Evolutionary conservation across 192 early-diverging fungal species (phyloP).

Genomic region (Coemansia sp.): DNA sequence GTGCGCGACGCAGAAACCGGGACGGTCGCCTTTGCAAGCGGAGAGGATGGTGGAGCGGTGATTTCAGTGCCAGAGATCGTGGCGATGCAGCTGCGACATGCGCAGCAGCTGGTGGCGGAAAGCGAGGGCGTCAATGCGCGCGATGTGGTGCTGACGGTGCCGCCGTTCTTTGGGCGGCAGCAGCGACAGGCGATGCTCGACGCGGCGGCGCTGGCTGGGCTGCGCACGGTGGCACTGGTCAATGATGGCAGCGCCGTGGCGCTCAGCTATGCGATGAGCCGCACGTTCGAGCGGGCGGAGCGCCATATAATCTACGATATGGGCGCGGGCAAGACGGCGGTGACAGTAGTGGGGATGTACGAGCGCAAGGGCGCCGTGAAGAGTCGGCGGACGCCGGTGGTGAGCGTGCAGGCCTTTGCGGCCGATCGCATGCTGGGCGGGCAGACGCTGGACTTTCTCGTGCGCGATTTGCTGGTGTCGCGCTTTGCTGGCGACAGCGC

Average conservation of each 20-base stretch:
- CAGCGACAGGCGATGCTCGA: conserved; percentile 93
- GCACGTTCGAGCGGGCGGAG: conserved; percentile 62
- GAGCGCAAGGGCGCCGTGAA: conserved; percentile 48
- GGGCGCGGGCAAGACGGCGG: conserved; percentile 94
- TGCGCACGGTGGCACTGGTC: conserved; percentile 79
- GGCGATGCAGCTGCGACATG: conserved; percentile 89
- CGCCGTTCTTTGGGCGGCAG: conserved; percentile 84
- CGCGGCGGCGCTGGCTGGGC: conserved; percentile 85
- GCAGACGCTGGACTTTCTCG: conserved; percentile 76
- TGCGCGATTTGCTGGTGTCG: conserved; percentile 79
- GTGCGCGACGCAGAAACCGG: conserved; percentile 62
- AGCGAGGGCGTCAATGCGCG: conserved; percentile 72
- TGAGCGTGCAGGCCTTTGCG: conserved; percentile 81
- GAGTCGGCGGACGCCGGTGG: conserved; percentile 60
- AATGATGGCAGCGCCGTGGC: conserved; percentile 97
- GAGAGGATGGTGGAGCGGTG: conserved; percentile 49
- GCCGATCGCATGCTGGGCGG: conserved; percentile 87
- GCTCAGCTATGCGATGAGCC: conserved; percentile 84
- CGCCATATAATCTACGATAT: conserved; percentile 96
- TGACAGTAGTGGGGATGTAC: conserved; percentile 79
- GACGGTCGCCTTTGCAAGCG: conserved; percentile 69
- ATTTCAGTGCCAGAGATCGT: conserved; percentile 86
- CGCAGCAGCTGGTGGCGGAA: conserved; percentile 77
- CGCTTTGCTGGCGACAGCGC: conserved; percentile 57
- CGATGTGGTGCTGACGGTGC: conserved; percentile 94